phyloP scores from a whole-genome alignment of 768 basidiomycete species.

The Amanita subjunquillea region DNA sequence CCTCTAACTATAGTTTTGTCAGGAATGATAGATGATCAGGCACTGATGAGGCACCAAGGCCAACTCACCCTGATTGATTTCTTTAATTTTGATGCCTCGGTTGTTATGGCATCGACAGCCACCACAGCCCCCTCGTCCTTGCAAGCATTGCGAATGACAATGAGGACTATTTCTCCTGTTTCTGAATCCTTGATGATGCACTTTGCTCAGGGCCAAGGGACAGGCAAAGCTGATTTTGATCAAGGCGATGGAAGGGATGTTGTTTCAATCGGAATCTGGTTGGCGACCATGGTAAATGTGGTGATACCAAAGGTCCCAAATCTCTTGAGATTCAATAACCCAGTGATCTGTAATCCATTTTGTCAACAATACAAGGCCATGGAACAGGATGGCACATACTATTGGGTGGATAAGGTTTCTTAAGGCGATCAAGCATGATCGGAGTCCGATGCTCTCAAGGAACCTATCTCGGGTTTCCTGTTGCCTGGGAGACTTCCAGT shows the following conservation, averaged over 20 bases:
- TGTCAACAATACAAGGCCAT: background rate
- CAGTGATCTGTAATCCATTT: background rate
- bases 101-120: too few species aligned
- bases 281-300: background rate
- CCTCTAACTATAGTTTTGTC: conserved; percentile 2
- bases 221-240: background rate
- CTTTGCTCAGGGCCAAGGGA: too few species aligned
- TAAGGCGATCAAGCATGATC: background rate
- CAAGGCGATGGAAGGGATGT: background rate
- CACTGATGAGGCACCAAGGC: too few species aligned
- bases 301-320: background rate
- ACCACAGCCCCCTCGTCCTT: too few species aligned
- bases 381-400: background rate
- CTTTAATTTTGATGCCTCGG: too few species aligned
- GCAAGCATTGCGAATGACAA: too few species aligned
- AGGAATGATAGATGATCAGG: too few species aligned
- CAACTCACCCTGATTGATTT: too few species aligned
- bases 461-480: background rate
- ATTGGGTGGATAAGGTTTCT: background rate
- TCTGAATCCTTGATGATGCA: too few species aligned
- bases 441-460: background rate
- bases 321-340: background rate
- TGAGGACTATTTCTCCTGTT: too few species aligned
- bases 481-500: background rate
- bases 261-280: background rate